Evolutionary conservation across 179 eudicot genomes (phyloP), one percentile per base, ranked within the genome.

Genomic region (Carnegiea gigantea): DNA sequence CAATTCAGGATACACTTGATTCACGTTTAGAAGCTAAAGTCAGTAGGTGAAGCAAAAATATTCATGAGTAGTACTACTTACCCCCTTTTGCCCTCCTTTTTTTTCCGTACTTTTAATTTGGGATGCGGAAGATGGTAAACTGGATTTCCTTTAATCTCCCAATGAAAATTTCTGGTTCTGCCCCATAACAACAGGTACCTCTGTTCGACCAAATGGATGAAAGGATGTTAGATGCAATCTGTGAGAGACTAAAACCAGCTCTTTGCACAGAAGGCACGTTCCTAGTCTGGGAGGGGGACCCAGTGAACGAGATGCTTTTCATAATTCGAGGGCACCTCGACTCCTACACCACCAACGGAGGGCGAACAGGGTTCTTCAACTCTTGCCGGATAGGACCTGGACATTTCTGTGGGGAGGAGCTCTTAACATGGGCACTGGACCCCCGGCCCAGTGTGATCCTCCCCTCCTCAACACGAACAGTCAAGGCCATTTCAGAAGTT

Each of bases 161-260:
- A 65, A 72, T 28, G 14, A 24, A 20, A 12, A 12, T 5, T 46
- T 36, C 6, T 72, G 70, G 62, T 10, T 60, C 28, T 23, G 24
- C 23, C 12, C 67, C 67, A 24, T 33, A 65, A 26, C 85, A 93
- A 26, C 85, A 93, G 98, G 98, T 93, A 4, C 92, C 98, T 7
- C 84, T 93, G 83, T 93, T 93, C 84, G 92, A 94, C 36, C 89
- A 91, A 88, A 89, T 93, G 96, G 98, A 93, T 40, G 96, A 92
- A 62, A 88, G 92, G 79, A 92, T 91, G 80, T 80, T 94, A 26
- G 97, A 91, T 73, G 98, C 97, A 7, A 92, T 94, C 86, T 94
- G 98, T 51, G 97, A 92, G 82, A 89, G 93, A 74, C 86, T 92
- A 1, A 90, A 90, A 76, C 90, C 92, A 8, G 90, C 95, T 9